A percentile compares a stretch with the other conserved stretches of the same genome.
Conservation (phyloP, 768 basidiomycete species). For the Psilocybe tampanensis region DNA sequence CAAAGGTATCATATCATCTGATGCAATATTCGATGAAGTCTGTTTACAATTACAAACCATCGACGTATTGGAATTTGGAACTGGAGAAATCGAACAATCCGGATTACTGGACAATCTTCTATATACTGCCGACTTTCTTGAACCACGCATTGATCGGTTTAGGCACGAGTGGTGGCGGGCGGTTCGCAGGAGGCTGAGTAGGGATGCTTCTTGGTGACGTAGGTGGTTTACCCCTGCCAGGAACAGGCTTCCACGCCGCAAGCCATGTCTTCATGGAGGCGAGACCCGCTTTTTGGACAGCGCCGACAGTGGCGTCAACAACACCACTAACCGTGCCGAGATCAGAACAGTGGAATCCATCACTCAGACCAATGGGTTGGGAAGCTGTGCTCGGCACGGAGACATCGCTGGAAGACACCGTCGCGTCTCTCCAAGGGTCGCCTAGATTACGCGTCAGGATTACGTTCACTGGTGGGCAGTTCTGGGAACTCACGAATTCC, state of each 20-base stretch:
- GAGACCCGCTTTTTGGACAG: conserved; percentile 57
- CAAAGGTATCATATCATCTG: too few species aligned
- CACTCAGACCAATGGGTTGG: conserved; percentile 58
- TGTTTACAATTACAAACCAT: too few species aligned
- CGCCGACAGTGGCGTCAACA: conserved; percentile 52
- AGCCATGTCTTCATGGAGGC: conserved; percentile 61
- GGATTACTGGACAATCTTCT: too few species aligned
- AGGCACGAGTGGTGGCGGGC: neutral
- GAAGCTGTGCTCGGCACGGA: conserved; percentile 45
- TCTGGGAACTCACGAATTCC: conserved; percentile 53
- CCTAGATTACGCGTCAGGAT: too few species aligned
- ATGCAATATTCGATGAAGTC: too few species aligned
- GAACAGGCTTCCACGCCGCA: conserved; percentile 25
- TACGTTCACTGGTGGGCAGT: neutral
- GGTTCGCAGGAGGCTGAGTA: conserved; percentile 5
- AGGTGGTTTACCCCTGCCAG: conserved; percentile 4
- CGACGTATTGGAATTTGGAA: too few species aligned
- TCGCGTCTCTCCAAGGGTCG: conserved; percentile 75
- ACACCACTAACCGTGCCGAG: conserved; percentile 40
- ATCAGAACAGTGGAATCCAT: conserved; percentile 77
- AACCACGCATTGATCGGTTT: conserved; percentile 41
- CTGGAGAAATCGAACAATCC: too few species aligned
- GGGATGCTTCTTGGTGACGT: conserved; percentile 15
- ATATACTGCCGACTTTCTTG: conserved; percentile 28
- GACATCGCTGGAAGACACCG: conserved; percentile 59